Evolutionary conservation across 805 yeast genomes (phyloP), one percentile per base, ranked within the genome.

Genomic region (Jamesozyma jinghongensis): DNA sequence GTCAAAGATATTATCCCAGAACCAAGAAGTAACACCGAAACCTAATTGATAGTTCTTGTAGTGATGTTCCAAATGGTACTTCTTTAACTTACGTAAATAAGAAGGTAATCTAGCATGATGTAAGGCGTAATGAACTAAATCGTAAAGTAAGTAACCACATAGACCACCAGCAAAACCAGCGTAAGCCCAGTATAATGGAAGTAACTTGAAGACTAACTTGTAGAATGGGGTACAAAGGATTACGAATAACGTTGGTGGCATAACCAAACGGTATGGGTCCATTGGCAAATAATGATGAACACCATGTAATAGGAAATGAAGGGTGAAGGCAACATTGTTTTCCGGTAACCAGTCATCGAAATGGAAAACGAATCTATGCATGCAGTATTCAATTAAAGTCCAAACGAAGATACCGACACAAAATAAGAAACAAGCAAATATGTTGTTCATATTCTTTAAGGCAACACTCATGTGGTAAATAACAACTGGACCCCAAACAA

Each of bases 241-340:
- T 13, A 81, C 47, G 48, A 90, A 81, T 57, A 92, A 67, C 0
- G 97, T 71, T 37, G 99, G 99, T 3, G 99, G 99, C 84, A 92
- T 82, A 29, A 92, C 99, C 54, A 92, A 74, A 60, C 99, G 78
- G 61, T 77, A 70, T 45, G 75, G 76, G 67, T 92, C 99, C 98
- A 94, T 92, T 48, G 99, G 99, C 51, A 92, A 72, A 62, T 85
- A 92, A 64, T 92, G 99, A 62, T 92, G 99, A 38, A 88, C 82
- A 42, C 99, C 99, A 55, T 92, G 99, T 50, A 90, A 69, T 43
- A 87, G 62, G 70, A 92, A 92, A 63, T 92, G 99, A 33, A 87
- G 43, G 1, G 95, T 76, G 54, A 83, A 79, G 6, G 85, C 83
- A 17, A 74, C 36, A 37, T 77, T 80, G 62, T 83, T 74, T 47